phyloP scores from a whole-genome alignment of 306 rosid genomes.

The Cicer chorassanicum region DNA sequence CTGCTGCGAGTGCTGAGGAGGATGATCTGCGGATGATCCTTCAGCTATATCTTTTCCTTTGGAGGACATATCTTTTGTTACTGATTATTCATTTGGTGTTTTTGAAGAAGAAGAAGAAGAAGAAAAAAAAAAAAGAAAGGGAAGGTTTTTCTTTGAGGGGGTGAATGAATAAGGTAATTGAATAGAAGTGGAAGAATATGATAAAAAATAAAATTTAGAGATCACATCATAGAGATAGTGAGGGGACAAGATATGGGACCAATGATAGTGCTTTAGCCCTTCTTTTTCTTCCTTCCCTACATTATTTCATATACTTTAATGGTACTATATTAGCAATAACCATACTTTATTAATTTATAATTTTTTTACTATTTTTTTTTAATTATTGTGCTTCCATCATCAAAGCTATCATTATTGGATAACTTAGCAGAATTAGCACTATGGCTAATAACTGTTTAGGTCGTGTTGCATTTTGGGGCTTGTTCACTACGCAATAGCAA shows the following conservation, averaged over 20 bases:
- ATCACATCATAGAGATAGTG: slow-evolving; percentile 52
- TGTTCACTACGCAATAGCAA: slow-evolving; percentile 40
- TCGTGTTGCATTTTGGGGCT: slow-evolving; percentile 25
- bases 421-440: slow-evolving; percentile 45
- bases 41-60: slow-evolving; percentile 53
- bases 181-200: neutral
- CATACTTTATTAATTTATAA: slow-evolving; percentile 43
- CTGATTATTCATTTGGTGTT: slow-evolving; percentile 37
- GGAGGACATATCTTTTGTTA: slow-evolving; percentile 42
- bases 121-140: slow-evolving; percentile 6
- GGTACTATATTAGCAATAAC: slow-evolving; percentile 50
- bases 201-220: slow-evolving; percentile 11
- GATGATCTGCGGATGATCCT: slow-evolving; percentile 45
- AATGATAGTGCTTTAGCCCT: slow-evolving; percentile 54
- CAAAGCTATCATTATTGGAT: slow-evolving; percentile 50
- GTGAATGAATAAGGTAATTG: too few relatives aligned
- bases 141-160: slow-evolving; percentile 3
- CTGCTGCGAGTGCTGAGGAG: too few relatives aligned
- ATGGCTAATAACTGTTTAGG: slow-evolving; percentile 40
- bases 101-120: neutral
- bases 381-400: slow-evolving; percentile 51
- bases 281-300: slow-evolving; percentile 50
- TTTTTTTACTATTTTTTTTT: slow-evolving; percentile 21
- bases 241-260: slow-evolving; percentile 58
- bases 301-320: slow-evolving; percentile 56